Evolutionary conservation across 2,329 filamentous ascomycete species (phyloP), one percentile per base, ranked within the genome.

Genomic region (Phialophora verrucosa): DNA sequence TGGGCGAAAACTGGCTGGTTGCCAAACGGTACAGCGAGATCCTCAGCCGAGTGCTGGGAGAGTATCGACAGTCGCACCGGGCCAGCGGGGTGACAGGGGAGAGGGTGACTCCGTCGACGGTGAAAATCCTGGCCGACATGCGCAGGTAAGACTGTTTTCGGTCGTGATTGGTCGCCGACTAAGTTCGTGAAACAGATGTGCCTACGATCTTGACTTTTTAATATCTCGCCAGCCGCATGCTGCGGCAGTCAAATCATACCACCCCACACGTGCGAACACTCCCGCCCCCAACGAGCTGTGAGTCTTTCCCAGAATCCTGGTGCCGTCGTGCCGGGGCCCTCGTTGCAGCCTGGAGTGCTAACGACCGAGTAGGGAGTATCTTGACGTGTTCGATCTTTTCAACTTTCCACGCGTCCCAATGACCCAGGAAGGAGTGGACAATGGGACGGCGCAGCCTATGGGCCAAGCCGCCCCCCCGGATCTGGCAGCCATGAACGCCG

Each of bases 361-460:
- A 55, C 53, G n/a, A 55, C n/a, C 17, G n/a, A 6, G 53, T 11
- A 55, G 53, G 6, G 93, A 96, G 76, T 96, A 96, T 75, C 82
- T 97, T 2, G 93, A 97, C 73, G 91, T 97, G 0, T 97, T 97
- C 76, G 92, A 95, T 73, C 97, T 96, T 75, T 97, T 97, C 83
- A 97, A 97, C 75, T 88, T 96, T 63, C 93, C 93, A 0, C 83
- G 92, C 20, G 80, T 97, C 27, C 85, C 85, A 0, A 78, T 80
- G 23, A 64, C 75, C 4, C 74, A 78, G 5, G 70, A 70, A 47
- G 62, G 64, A 17, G 38, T 66, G 29, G 65, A 67, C 10, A 63
- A 65, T 29, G 64, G 42, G 11, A 60, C 60, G 29, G 42, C 59
- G 25, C 65, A 66, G 23, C 38, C 31, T 10, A 23, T 70, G 38